Evolutionary conservation across 805 yeast genomes (phyloP).

Genomic region (Monosporozyma aerobia): DNA sequence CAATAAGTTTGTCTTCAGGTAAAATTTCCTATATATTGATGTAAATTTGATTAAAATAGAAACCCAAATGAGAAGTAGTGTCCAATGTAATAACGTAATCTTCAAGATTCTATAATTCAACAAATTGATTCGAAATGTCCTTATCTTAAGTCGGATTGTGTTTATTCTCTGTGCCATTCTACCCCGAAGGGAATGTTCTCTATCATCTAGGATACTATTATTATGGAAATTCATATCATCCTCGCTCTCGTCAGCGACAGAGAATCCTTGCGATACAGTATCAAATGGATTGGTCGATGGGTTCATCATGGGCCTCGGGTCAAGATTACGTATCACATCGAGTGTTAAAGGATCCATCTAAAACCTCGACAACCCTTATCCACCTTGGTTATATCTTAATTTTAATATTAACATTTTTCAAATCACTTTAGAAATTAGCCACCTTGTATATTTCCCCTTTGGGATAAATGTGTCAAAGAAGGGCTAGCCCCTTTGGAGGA

Average conservation of each 20-base stretch:
- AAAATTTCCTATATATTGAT: constrained; percentile 48
- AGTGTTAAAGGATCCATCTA: too few species aligned
- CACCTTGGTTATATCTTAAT: not conserved
- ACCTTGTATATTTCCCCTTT: not conserved
- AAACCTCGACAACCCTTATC: too few species aligned
- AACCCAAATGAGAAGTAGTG: constrained; percentile 42
- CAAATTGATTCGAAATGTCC: not conserved
- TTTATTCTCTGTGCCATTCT: not conserved
- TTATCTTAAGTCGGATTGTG: not conserved
- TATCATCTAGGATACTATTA: not conserved
- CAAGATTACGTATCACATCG: too few species aligned
- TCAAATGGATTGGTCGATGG: not conserved
- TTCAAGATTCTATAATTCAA: constrained; percentile 27
- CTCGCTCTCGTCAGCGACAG: not conserved
- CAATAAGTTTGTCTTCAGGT: constrained; percentile 55
- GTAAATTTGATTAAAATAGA: constrained; percentile 44
- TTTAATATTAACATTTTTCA: not conserved
- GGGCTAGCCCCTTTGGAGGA: too few species aligned
- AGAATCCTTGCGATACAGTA: not conserved
- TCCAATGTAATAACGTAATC: constrained; percentile 49
- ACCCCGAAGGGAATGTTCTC: not conserved
- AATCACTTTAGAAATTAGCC: not conserved
- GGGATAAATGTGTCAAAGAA: not conserved
- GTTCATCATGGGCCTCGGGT: not conserved
- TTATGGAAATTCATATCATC: not conserved